phyloP scores from a whole-genome alignment of 352 stramenopile genomes.

The Pythium biforme region DNA sequence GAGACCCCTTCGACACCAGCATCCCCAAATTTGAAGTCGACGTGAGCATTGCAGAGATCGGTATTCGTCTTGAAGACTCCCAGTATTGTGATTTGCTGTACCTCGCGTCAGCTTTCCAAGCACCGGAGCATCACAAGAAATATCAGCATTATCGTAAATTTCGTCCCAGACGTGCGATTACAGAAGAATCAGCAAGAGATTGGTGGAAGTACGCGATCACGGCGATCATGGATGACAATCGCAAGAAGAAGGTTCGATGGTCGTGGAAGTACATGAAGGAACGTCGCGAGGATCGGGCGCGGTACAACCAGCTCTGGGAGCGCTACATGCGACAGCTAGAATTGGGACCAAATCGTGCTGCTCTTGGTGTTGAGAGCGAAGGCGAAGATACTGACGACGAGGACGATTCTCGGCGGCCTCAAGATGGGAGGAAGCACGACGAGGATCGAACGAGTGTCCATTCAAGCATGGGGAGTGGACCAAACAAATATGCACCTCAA shows the following conservation, averaged over 20 bases:
- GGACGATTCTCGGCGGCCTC: slow-evolving; percentile 11
- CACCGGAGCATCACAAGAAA: slow-evolving; percentile 71
- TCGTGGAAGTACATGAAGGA: slow-evolving; percentile 84
- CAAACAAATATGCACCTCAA: not conserved
- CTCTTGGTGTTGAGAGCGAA: slow-evolving; percentile 56
- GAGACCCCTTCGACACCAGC: slow-evolving; percentile 70
- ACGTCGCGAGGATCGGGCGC: slow-evolving; percentile 71
- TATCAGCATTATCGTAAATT: slow-evolving; percentile 76
- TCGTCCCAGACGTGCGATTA: slow-evolving; percentile 49
- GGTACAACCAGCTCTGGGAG: slow-evolving; percentile 72
- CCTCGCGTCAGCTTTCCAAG: slow-evolving; percentile 65
- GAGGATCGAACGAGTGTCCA: slow-evolving; percentile 11
- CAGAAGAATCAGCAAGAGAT: slow-evolving; percentile 46
- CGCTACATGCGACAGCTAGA: slow-evolving; percentile 29
- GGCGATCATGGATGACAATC: slow-evolving; percentile 57
- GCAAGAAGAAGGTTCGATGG: slow-evolving; percentile 65
- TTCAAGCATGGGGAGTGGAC: slow-evolving; percentile 12
- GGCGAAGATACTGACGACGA: slow-evolving; percentile 45
- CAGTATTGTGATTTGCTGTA: slow-evolving; percentile 89
- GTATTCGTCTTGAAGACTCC: slow-evolving; percentile 79
- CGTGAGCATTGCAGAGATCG: slow-evolving; percentile 73
- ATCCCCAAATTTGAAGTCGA: slow-evolving; percentile 84
- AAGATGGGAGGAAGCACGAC: slow-evolving; percentile 6
- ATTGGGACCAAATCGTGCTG: slow-evolving; percentile 33
- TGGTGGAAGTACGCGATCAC: slow-evolving; percentile 86